phyloP scores from a whole-genome alignment of 495 filamentous ascomycete species.

The Endocarpon pusillum region DNA sequence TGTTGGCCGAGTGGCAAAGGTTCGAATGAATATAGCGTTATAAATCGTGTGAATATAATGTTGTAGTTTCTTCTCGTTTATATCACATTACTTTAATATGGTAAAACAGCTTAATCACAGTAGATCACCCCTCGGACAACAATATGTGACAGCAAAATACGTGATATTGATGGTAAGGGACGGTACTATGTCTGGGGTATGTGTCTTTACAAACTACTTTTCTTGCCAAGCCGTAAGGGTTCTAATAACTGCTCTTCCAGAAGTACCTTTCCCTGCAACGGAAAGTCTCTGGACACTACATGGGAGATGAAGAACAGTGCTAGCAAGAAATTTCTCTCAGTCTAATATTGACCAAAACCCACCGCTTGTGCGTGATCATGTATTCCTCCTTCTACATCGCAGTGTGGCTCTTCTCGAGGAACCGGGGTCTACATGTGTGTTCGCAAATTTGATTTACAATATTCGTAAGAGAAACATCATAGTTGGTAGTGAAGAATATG shows the following conservation, averaged over 20 bases:
- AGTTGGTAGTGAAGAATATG: not conserved
- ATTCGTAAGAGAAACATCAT: not conserved
- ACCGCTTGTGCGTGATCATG: not conserved
- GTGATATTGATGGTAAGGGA: not conserved
- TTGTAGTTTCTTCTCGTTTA: too few species aligned
- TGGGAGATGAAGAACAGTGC: too few species aligned
- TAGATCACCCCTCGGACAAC: too few species aligned
- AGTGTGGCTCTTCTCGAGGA: not conserved
- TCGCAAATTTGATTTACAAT: not conserved
- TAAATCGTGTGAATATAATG: too few species aligned
- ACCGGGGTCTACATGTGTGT: not conserved
- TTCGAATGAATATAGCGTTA: too few species aligned
- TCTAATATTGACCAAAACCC: not conserved
- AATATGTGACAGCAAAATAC: not conserved
- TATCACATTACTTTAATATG: not conserved
- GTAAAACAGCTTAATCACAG: too few species aligned
- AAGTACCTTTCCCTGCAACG: not conserved
- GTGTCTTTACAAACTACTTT: not conserved
- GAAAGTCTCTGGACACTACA: not conserved
- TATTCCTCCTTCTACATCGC: not conserved
- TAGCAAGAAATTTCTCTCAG: too few species aligned
- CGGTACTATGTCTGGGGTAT: not conserved
- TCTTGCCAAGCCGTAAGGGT: not conserved
- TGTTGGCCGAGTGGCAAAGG: not conserved
- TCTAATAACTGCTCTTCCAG: not conserved